These are phyloP conservation scores for Barnettozyma populi DNA, from an alignment of 805 yeast species.

Conservation along the genomic window DNA sequence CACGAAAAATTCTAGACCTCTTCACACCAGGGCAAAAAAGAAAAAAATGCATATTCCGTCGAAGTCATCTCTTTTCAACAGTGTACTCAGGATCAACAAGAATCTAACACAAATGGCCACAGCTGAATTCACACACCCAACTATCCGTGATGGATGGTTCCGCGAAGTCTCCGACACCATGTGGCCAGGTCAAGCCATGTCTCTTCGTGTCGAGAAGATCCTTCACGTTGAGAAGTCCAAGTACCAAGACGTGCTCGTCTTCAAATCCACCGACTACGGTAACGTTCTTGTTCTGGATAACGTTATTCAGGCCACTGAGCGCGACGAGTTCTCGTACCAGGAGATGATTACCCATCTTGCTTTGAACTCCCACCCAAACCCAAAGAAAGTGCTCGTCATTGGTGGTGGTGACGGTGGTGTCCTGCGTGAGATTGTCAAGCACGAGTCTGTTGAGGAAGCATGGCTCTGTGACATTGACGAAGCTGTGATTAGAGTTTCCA, in stretches of 20 bases:
- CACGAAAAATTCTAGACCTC: too few relatives aligned
- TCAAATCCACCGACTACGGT: slow-evolving; percentile 91
- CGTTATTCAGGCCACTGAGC: slow-evolving; percentile 92
- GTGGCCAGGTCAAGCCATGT: slow-evolving; percentile 99
- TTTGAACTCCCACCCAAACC: slow-evolving; percentile 88
- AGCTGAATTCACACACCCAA: slow-evolving; percentile 38
- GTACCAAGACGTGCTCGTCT: slow-evolving; percentile 91
- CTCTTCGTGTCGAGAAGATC: slow-evolving; percentile 79
- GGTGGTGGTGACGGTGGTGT: slow-evolving; percentile 99
- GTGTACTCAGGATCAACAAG: not conserved
- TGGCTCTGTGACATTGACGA: slow-evolving; percentile 94
- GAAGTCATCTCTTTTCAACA: slow-evolving; percentile 1
- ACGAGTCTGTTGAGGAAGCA: slow-evolving; percentile 79
- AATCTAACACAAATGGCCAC: slow-evolving; percentile 10
- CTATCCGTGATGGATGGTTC: slow-evolving; percentile 84
- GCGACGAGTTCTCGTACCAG: slow-evolving; percentile 96
- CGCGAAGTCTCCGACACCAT: slow-evolving; percentile 89
- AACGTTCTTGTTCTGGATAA: slow-evolving; percentile 93
- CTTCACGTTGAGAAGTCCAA: slow-evolving; percentile 80
- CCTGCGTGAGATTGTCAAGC: slow-evolving; percentile 89
- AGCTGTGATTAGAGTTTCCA: slow-evolving; percentile 81
- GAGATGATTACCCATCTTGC: slow-evolving; percentile 97
- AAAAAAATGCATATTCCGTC: not conserved
- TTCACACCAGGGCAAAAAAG: not conserved
- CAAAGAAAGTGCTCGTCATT: slow-evolving; percentile 87